phyloP scores from a whole-genome alignment of 2,329 filamentous ascomycete species.

The Rhynchosporium graminicola region DNA sequence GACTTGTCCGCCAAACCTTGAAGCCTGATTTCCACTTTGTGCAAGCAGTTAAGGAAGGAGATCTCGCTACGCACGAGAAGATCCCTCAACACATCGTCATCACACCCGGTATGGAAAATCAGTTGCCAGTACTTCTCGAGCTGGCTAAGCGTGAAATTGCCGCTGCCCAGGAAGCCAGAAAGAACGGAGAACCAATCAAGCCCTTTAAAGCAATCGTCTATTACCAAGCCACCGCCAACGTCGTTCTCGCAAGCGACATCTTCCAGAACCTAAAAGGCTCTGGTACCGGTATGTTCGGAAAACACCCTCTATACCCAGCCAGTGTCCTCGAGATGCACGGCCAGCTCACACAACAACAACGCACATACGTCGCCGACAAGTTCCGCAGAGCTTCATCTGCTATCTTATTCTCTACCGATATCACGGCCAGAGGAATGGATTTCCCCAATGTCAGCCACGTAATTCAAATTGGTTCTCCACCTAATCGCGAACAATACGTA shows the following conservation, averaged over 20 bases:
- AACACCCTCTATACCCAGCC: conserved; percentile 36
- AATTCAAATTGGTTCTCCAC: conserved; percentile 68
- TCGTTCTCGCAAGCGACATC: conserved; percentile 65
- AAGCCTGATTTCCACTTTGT: conserved; percentile 86
- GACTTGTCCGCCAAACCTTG: conserved; percentile 71
- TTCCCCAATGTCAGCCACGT: conserved; percentile 79
- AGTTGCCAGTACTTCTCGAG: conserved; percentile 69
- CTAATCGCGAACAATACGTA: conserved; percentile 69
- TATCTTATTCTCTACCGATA: conserved; percentile 76
- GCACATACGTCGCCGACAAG: conserved; percentile 68
- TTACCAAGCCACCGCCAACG: conserved; percentile 75
- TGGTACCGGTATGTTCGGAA: conserved; percentile 25
- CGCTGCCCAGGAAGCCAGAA: conserved; percentile 21
- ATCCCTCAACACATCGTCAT: conserved; percentile 78
- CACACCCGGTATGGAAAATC: conserved; percentile 71
- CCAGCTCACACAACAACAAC: conserved; percentile 67
- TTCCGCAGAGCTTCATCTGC: conserved; percentile 68
- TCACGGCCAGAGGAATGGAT: conserved; percentile 81
- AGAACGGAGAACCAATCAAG: conserved; percentile 16
- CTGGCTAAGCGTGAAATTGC: conserved; percentile 45
- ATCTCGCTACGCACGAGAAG: conserved; percentile 79
- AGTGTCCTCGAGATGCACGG: conserved; percentile 67
- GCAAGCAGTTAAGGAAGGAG: conserved; percentile 79
- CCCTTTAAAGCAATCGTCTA: conserved; percentile 93
- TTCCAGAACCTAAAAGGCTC: conserved; percentile 37